phyloP scores from a whole-genome alignment of 164 flowering plant genomes.

The Kingdonia uniflora region DNA sequence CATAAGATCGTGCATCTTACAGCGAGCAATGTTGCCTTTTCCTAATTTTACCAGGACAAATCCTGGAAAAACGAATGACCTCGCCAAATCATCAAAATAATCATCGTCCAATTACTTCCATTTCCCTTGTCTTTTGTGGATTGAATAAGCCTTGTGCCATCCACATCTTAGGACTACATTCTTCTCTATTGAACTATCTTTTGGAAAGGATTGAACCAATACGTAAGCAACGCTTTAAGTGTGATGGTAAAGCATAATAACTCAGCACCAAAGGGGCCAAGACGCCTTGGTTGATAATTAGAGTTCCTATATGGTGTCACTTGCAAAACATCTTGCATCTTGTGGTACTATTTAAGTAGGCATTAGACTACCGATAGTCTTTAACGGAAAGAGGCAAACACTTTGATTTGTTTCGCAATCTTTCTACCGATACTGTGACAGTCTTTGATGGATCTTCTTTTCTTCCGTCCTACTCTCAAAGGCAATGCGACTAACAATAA shows the following conservation, averaged over 20 bases:
- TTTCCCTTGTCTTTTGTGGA: neutral
- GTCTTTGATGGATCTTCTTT: neutral
- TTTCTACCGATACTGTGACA: constrained; percentile 1
- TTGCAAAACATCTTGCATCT: constrained; percentile 6
- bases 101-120: constrained; percentile 3
- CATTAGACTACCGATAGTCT: constrained; percentile 8
- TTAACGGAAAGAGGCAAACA: constrained; percentile 16
- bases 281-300: neutral
- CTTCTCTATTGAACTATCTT: constrained; percentile 6
- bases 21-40: neutral
- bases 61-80: constrained; percentile 8
- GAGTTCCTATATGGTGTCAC: constrained; percentile 10
- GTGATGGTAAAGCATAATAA: constrained; percentile 10
- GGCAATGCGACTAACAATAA: neutral
- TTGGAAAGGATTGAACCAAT: constrained; percentile 18
- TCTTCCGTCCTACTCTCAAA: neutral
- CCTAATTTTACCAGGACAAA: neutral
- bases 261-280: constrained; percentile 14
- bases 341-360: neutral
- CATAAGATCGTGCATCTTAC: constrained; percentile 5
- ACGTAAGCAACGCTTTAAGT: constrained; percentile 13
- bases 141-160: constrained; percentile 9
- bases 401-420: constrained; percentile 5
- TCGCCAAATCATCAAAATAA: neutral
- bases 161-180: constrained; percentile 12